Base-by-base conservation (phyloP, 1,284 basidiomycete genomes). In the Ceratobasidium sp. region DNA sequence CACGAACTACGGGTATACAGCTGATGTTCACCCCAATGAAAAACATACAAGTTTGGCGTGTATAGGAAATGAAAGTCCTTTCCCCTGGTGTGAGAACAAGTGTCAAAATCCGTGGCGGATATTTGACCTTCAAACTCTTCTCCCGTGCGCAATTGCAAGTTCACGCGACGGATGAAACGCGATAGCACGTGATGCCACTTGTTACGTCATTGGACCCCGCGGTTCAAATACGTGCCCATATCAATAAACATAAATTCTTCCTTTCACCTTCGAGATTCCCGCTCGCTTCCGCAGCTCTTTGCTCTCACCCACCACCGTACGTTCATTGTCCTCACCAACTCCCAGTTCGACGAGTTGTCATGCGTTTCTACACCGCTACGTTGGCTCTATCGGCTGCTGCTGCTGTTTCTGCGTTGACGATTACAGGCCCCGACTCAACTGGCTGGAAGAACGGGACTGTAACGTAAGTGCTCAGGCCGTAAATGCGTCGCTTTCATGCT, bases 371-470 rank as follows among this genome's bases (percentile, higher is more conserved):
- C 31, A 27, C 52, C 35, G 35, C 49, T 22, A 25, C 20, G 3
- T 55, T 67, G 20, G 42, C 64, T 27, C 31, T 67, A 6, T 35
- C 38, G 2, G 8, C 40, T 29, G 50, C 27, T 25, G 32, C 64
- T 22, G 40, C 40, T n/a, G 64, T 32, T 7, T 67, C 64, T 3
- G 64, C 50, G 2, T 38, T 67, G 34, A 54, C 50, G 3, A 67
- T 67, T 29, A 67, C 64, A 1, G 34, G 10, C 6, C 64, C 64
- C 1, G 50, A 67, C 20, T 54, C 50, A 29, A 55, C 42, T 54
- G 64, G 64, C 17, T 67, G 64, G 64, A 42, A 55, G 34, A 67
- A 67, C 34, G 64, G 64, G n/a, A 67, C 64, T 4, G 64, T 67
- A 32, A 67, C 64, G 64, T 67, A 20, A 55, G 64, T 45, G 20